These are phyloP conservation scores for Curvularia eragrostidis DNA, from an alignment of 2,329 filamentous ascomycete species.

Conservation along the genomic window DNA sequence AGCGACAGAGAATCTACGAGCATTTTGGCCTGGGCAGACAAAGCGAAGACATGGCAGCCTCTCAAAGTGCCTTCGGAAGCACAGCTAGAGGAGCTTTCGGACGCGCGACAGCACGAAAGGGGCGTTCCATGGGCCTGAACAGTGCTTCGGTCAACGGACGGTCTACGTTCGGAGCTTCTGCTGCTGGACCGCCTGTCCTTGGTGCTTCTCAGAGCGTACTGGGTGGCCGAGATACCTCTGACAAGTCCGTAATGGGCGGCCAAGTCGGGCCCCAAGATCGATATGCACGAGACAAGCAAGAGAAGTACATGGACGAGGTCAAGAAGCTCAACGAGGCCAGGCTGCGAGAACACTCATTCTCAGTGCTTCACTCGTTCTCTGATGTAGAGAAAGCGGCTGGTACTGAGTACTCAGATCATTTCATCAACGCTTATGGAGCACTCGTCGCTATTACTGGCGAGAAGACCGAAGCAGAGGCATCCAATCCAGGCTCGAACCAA, in stretches of 20 bases:
- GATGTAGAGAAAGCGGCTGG: conserved; percentile 74
- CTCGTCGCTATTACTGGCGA: conserved; percentile 81
- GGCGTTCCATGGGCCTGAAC: conserved; percentile 48
- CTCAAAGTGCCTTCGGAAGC: conserved; percentile 45
- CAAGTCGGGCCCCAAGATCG: conserved; percentile 70
- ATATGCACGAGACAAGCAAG: conserved; percentile 82
- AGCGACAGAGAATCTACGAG: conserved; percentile 90
- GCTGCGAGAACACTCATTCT: conserved; percentile 69
- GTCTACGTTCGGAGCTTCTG: conserved; percentile 67
- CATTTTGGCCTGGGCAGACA: conserved; percentile 82
- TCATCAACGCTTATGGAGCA: conserved; percentile 83
- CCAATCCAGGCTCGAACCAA: conserved; percentile 64
- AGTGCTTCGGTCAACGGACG: conserved; percentile 41
- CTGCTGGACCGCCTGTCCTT: conserved; percentile 80
- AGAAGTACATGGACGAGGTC: conserved; percentile 78
- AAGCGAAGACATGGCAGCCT: conserved; percentile 49
- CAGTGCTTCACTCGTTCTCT: conserved; percentile 77
- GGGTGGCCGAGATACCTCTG: conserved; percentile 69
- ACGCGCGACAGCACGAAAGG: conserved; percentile 52
- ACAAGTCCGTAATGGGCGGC: conserved; percentile 58
- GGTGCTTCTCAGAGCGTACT: conserved; percentile 70
- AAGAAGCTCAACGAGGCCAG: conserved; percentile 78
- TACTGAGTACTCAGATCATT: conserved; percentile 74
- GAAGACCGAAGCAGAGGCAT: conserved; percentile 59
- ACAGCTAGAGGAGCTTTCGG: conserved; percentile 61